These are phyloP conservation scores for Citrus inodora DNA, from an alignment of 345 rosid species.

Conservation along the genomic window DNA sequence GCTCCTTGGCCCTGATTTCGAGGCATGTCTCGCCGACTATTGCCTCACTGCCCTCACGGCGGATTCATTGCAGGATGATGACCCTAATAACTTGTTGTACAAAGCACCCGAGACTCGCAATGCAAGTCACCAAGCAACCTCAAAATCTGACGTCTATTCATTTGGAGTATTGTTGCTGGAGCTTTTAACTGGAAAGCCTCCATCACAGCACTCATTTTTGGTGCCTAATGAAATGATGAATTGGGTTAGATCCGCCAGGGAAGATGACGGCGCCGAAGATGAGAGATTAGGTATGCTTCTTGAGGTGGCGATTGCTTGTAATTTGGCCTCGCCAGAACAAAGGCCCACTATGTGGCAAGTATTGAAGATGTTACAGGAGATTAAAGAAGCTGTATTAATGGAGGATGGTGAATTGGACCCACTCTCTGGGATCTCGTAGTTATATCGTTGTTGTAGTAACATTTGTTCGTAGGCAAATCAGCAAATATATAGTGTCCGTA, in stretches of 20 bases:
- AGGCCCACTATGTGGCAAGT: conserved; percentile 99
- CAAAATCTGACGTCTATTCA: conserved; percentile 71
- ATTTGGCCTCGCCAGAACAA: conserved; percentile 67
- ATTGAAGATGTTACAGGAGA: conserved; percentile 84
- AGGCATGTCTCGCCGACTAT: conserved; percentile 76
- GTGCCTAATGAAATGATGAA: conserved; percentile 36
- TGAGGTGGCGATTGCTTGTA: conserved; percentile 71
- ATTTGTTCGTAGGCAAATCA: too few relatives aligned
- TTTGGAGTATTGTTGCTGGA: conserved; percentile 77
- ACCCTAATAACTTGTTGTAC: conserved; percentile 37
- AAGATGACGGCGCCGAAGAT: conserved; percentile 47
- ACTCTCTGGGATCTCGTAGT: conserved; percentile 23
- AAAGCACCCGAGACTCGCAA: conserved; percentile 59
- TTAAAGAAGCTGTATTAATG: conserved; percentile 62
- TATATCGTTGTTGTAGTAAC: neutral
- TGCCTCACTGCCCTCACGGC: conserved; percentile 57
- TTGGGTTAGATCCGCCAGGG: conserved; percentile 66
- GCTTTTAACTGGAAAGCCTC: conserved; percentile 70
- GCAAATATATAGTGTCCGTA: neutral
- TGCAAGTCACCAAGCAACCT: conserved; percentile 31
- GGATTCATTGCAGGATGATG: conserved; percentile 24
- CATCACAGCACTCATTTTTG: conserved; percentile 53
- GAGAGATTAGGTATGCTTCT: conserved; percentile 67
- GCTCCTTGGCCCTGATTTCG: conserved; percentile 88
- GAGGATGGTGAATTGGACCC: conserved; percentile 55